Conservation (phyloP, 257 asterid species). For the Ilex aquifolium region DNA sequence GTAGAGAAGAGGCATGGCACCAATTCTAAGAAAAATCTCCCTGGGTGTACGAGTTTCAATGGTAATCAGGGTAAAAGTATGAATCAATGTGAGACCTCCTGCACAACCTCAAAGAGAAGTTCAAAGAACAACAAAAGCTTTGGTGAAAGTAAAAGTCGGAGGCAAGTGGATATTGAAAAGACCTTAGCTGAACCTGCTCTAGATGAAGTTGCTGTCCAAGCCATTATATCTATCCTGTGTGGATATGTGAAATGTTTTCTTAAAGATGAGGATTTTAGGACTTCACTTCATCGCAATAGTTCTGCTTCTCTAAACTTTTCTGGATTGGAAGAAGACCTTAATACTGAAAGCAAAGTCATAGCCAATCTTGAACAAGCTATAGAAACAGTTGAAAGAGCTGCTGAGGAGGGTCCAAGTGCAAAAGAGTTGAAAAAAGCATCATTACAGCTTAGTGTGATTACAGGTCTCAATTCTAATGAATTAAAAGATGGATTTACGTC, state of each 20-base stretch:
- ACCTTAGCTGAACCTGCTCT: slow-evolving; percentile 44
- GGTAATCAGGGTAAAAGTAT: slow-evolving; percentile 8
- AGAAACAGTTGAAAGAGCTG: slow-evolving; percentile 59
- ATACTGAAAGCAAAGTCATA: slow-evolving; percentile 46
- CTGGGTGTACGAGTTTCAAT: slow-evolving; percentile 11
- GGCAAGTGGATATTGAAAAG: slow-evolving; percentile 29
- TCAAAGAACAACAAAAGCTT: slow-evolving; percentile 11
- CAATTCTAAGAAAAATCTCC: slow-evolving; percentile 21
- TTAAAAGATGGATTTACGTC: slow-evolving; percentile 52
- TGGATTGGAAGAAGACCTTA: slow-evolving; percentile 34
- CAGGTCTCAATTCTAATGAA: slow-evolving; percentile 61
- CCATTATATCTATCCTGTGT: slow-evolving; percentile 59
- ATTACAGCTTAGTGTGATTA: slow-evolving; percentile 73
- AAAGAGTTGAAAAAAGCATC: slow-evolving; percentile 70
- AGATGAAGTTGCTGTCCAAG: slow-evolving; percentile 67
- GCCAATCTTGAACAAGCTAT: slow-evolving; percentile 70
- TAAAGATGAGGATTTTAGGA: slow-evolving; percentile 57
- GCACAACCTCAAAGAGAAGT: slow-evolving; percentile 11
- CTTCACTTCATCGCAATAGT: slow-evolving; percentile 50
- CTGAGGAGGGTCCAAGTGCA: slow-evolving; percentile 37
- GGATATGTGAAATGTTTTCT: slow-evolving; percentile 42
- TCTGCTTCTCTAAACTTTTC: slow-evolving; percentile 43
- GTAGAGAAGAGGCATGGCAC: slow-evolving; percentile 18
- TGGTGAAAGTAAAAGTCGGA: slow-evolving; percentile 26
- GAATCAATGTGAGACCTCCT: slow-evolving; percentile 21